Conservation (phyloP, 2,329 filamentous ascomycete genomes). For the Polytolypa hystricis region DNA sequence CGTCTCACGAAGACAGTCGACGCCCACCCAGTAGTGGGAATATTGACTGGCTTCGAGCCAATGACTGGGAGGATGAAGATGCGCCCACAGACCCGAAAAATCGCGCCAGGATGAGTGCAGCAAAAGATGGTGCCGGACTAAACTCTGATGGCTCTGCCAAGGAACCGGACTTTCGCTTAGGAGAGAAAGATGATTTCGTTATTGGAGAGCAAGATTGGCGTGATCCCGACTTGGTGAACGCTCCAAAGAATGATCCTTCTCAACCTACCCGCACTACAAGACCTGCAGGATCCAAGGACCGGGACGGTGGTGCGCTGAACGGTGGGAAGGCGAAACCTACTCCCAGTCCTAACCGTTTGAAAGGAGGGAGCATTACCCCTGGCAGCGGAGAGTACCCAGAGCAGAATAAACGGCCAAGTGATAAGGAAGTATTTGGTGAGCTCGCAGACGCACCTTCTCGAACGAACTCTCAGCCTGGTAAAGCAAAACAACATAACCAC, state of each 20-base stretch:
- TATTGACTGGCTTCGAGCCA: conserved; percentile 60
- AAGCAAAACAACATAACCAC: conserved; percentile 12
- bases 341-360: conserved; percentile 30
- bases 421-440: conserved; percentile 7
- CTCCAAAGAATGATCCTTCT: conserved; percentile 17
- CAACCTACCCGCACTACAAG: conserved; percentile 17
- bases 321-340: conserved; percentile 20
- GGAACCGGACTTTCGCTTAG: conserved; percentile 16
- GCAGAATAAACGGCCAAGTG: conserved; percentile 23
- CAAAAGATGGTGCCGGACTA: background rate
- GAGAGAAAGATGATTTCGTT: conserved; percentile 49
- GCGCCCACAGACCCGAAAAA: conserved; percentile 16
- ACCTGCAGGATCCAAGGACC: conserved; percentile 20
- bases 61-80: conserved; percentile 51
- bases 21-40: conserved; percentile 63
- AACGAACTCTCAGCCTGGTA: conserved; percentile 6
- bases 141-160: conserved; percentile 12
- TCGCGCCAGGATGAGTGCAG: too few species aligned
- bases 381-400: conserved; percentile 60
- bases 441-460: background rate
- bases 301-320: conserved; percentile 15
- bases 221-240: conserved; percentile 59
- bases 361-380: conserved; percentile 58
- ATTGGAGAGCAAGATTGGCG: conserved; percentile 84
- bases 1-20: conserved; percentile 40